Base-by-base conservation (phyloP, 1,284 basidiomycete species). In the Fistulinella cinereoalba region DNA sequence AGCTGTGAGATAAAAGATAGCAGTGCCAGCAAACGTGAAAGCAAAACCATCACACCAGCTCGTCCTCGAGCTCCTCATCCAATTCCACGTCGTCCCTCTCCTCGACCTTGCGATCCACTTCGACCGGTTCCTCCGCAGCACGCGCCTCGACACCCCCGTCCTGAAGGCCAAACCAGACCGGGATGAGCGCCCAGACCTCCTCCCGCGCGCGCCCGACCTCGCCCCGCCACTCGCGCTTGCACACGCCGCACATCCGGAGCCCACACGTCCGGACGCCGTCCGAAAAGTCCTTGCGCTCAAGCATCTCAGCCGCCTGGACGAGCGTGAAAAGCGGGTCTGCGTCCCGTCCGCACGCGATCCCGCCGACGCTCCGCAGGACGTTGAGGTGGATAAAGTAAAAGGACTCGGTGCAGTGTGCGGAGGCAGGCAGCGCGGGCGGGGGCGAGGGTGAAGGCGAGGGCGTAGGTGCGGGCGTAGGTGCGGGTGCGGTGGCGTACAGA, bases 311-410 rank as follows among this genome's bases (percentile, higher is more conserved):
- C 16, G 81, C 80, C 62, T 86, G 85, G 9, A 71, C 56, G 33
- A 88, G 74, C 47, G 83, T 82, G 58, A 75, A 85, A 19, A 88
- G 64, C 47, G 83, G 81, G 57, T 88, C 85, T 4, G 81, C 85
- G 56, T 88, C 85, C 24, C 85, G 71, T 37, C 85, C 85, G 44
- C 71, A 74, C 2, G 83, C 77, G 51, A 88, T 80, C 0, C 85
- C 85, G 1, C 82, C 80, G 41, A 88, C 75, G 21, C 80, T 75
- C 44, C 85, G 78, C 36, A 87, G 67, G 23, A 84, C 67, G 60
- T 88, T 86, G 49, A 88, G 75, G 68, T 78, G 79, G 67, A 88
- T 79, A 61, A 81, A 85, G 64, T 85, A 83, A 66, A 83, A 85
- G 12, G 84, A 83, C 50, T 86, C 81, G 49, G 70, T 69, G 64